phyloP scores from a whole-genome alignment of 148 eudicot species.

The Chenopodium album region DNA sequence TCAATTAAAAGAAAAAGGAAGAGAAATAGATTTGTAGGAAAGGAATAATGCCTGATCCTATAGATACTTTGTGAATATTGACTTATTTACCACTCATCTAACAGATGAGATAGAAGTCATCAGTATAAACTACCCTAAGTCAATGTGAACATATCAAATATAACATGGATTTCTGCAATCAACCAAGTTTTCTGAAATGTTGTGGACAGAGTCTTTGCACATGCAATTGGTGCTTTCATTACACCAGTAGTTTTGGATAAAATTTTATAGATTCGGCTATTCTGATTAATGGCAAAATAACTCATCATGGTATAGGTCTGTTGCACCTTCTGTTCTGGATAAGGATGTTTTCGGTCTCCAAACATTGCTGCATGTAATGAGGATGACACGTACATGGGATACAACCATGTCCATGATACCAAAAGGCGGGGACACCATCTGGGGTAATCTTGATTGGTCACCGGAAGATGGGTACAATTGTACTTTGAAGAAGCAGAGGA shows the following conservation, averaged over 20 bases:
- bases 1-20: too few species aligned
- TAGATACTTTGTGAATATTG: too few species aligned
- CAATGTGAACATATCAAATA: too few species aligned
- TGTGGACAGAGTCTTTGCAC: not conserved
- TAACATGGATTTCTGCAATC: too few species aligned
- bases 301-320: constrained; percentile 55
- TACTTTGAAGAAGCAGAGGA: constrained; percentile 46
- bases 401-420: constrained; percentile 99
- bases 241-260: not conserved
- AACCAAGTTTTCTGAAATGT: not conserved
- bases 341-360: constrained; percentile 78
- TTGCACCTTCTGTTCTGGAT: constrained; percentile 79
- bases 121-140: too few species aligned
- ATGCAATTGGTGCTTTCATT: not conserved
- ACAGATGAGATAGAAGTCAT: too few species aligned
- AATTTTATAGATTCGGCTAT: too few species aligned
- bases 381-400: constrained; percentile 97
- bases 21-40: too few species aligned
- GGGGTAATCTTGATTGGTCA: constrained; percentile 95
- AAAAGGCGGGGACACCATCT: constrained; percentile 96
- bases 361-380: constrained; percentile 83
- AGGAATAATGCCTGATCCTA: too few species aligned
- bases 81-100: too few species aligned
- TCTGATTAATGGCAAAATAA: not conserved
- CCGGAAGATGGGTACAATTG: constrained; percentile 78